Percentiles rank a stretch among this genome's conserved stretches.
Conservation (phyloP, 2,329 filamentous ascomycete species). For the Ilyonectria sp. region DNA sequence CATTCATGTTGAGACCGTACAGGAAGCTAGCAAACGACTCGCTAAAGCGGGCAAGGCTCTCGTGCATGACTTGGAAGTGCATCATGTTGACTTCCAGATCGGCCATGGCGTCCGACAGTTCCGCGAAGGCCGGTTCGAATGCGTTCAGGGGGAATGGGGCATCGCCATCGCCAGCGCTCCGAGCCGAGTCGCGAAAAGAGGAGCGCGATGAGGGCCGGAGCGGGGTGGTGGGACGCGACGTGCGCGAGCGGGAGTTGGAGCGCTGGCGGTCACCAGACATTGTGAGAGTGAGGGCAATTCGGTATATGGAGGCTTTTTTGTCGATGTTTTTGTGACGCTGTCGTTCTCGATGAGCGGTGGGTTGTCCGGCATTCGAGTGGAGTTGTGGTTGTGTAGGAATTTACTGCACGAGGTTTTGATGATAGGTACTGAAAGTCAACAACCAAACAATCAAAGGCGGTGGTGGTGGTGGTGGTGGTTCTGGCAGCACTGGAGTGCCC, state of each 20-base stretch:
- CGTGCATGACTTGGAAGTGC: slow-evolving; percentile 97
- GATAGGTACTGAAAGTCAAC: slow-evolving; percentile 4
- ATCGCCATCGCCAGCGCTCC: slow-evolving; percentile 65
- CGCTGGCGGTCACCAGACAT: slow-evolving; percentile 54
- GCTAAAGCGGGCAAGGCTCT: slow-evolving; percentile 91
- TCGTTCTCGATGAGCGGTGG: not conserved
- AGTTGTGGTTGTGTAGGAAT: not conserved
- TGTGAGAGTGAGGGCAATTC: not conserved
- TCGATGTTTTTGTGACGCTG: not conserved
- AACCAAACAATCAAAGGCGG: not conserved
- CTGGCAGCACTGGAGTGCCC: slow-evolving; percentile 1
- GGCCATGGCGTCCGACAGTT: slow-evolving; percentile 93
- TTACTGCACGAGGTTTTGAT: not conserved
- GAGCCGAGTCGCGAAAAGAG: slow-evolving; percentile 85
- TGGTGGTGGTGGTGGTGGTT: not conserved
- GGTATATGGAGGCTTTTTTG: not conserved
- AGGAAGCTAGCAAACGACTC: slow-evolving; percentile 97
- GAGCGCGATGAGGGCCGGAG: slow-evolving; percentile 91
- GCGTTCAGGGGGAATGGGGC: slow-evolving; percentile 80
- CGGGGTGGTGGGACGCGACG: slow-evolving; percentile 90
- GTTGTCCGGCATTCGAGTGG: not conserved
- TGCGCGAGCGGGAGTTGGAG: slow-evolving; percentile 74
- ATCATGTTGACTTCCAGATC: slow-evolving; percentile 98
- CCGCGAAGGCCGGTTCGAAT: slow-evolving; percentile 92
- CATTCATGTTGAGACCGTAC: slow-evolving; percentile 98